Base-by-base conservation (phyloP, 2,329 filamentous ascomycete species). In the Beauveria asiatica region DNA sequence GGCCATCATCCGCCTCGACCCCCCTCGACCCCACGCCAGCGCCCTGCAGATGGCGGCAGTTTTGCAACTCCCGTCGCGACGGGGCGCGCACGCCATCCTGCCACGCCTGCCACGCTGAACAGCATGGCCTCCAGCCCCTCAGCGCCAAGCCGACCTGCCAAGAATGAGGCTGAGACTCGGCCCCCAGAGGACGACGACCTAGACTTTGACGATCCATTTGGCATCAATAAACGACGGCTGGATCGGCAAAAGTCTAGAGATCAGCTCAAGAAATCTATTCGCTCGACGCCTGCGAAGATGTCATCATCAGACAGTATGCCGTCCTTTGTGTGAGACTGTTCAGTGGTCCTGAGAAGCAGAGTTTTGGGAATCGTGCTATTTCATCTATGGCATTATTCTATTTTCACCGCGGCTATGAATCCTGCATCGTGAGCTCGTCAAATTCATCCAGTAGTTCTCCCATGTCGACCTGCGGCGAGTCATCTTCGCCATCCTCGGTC, bases 371-470 rank as follows among this genome's bases (percentile, higher is more conserved):
- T 57, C 33, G 30, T 53, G 50, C 64, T 64, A 54, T 67, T 66
- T 63, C 19, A 61, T 67, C 8, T 37, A 59, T 45, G 57, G 46
- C 58, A 56, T 49, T 56, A 46, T 58, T 56, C 39, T 59, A 51
- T 48, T 46, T 23, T 51, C n/a, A 19, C 16, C 13, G 21, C 51
- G 55, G 41, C 57, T 68, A 65, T n/a, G 73, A 74, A 61, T 88
- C 84, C 64, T 83, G 75, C 76, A 95, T 85, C 50, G 82, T 86
- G 72, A 96, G 83, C 69, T 96, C 92, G 70, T 96, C 92, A 78
- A 97, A 92, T 72, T 96, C 92, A 71, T 97, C 92, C 69, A 96
- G 79, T 70, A 97, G 74, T 73, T 92, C 89, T 21, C 93, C 83
- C 85, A 93, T 86, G 70, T 85, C 80, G 65, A 94, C 87, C 68